phyloP scores from a whole-genome alignment of 331 rosid genomes.

The Arachis monticola region DNA sequence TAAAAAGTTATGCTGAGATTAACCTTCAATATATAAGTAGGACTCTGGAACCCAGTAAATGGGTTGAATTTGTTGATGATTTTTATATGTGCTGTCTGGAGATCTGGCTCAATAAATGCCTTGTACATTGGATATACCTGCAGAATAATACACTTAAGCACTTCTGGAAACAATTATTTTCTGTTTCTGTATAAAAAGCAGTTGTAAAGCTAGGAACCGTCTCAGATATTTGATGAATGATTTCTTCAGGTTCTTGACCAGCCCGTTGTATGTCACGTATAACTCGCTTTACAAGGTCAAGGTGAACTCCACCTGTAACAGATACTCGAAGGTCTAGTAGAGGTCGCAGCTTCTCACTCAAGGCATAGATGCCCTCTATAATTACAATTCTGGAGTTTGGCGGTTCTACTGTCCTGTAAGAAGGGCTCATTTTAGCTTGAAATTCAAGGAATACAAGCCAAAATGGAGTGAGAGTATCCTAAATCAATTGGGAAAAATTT shows the following conservation, averaged over 20 bases:
- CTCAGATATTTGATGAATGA: too few species aligned
- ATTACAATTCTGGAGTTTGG: conserved; percentile 47
- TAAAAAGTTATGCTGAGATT: conserved; percentile 17
- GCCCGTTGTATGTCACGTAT: too few species aligned
- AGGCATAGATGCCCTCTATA: too few species aligned
- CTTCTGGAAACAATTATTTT: conserved; percentile 31
- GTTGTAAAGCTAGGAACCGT: conserved; percentile 56
- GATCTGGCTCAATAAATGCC: conserved; percentile 99
- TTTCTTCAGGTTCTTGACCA: too few species aligned
- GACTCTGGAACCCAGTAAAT: conserved; percentile 95
- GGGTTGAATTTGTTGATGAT: conserved; percentile 94
- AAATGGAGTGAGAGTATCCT: conserved; percentile 10
- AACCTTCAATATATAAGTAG: conserved; percentile 94
- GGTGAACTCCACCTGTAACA: too few species aligned
- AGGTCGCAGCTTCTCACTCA: too few species aligned
- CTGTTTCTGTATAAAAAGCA: conserved; percentile 25
- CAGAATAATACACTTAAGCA: conserved; percentile 43
- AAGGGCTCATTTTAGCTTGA: conserved; percentile 38
- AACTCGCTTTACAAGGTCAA: too few species aligned
- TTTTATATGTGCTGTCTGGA: conserved; percentile 93
- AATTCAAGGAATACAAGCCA: conserved; percentile 30
- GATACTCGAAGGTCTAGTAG: too few species aligned
- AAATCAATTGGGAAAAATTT: conserved; percentile 29
- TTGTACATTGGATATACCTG: conserved; percentile 99
- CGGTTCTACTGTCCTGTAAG: conserved; percentile 81